Base-by-base conservation (phyloP, 176 grass and related monocot species). In the Rhynchospora tenuis region DNA sequence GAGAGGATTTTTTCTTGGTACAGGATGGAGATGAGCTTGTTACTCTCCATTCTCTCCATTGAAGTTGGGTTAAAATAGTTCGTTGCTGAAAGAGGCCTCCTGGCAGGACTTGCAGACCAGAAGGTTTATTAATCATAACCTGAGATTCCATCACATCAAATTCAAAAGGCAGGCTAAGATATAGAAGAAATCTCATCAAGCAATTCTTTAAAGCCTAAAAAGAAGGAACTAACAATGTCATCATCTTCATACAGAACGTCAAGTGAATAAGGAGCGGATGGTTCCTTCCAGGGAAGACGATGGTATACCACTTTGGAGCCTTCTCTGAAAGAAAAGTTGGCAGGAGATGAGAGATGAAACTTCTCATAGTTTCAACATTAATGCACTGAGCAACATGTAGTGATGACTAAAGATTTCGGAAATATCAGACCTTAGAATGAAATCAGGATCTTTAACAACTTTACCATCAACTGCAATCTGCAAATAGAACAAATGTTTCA, bases 41-140 rank as follows among this genome's bases (percentile, higher is more conserved):
- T 23, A 78, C 89, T 56, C 87, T 94, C 94, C 92, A 97, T 31
- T 91, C 85, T 89, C 86, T 94, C 88, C 87, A 89, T 79, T 94
- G 87, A 59, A 94, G 87, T 31, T 98, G 95, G 44, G 86, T 87
- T 67, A 98, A 74, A 66, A 94, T 89, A 87, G 95, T 98, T 13
- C 92, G 88, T 60, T 94, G 95, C 80, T 98, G 95, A 65, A 98
- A 98, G 61, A 98, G 90, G 50, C 95, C 95, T 84, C 93, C 91
- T 70, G 92, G 90, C 29, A 98, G 85, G 88, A 98, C 92, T 98
- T 98, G 95, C 90, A 98, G 85, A 68, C 95, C 92, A 47, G 92
- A 94, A 85, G 95, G 95, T 83, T 98, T 98, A 83, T 93, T 93
- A 66, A 98, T 68, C 77, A 85, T 86, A 23, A 94, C 78, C 92